Conservation (phyloP, 257 asterid species). For the Paraleonurus japonicus region DNA sequence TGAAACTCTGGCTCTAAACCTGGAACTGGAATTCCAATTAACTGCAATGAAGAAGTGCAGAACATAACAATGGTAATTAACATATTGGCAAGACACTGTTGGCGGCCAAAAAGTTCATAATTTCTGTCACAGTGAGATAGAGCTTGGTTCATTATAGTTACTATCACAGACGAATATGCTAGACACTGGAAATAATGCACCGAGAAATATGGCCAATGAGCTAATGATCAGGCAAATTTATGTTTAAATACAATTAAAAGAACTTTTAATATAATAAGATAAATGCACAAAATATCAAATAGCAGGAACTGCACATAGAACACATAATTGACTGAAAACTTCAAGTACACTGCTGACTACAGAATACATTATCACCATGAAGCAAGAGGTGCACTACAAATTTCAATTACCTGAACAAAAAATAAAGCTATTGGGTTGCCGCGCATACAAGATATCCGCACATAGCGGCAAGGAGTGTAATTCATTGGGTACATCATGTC, state of each 20-base stretch:
- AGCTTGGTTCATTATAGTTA: background rate
- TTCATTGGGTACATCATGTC: constrained; percentile 87
- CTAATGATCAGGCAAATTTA: constrained; percentile 9
- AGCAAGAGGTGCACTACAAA: constrained; percentile 15
- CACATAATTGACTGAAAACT: constrained; percentile 14
- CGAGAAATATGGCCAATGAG: constrained; percentile 5
- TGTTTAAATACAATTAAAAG: constrained; percentile 5
- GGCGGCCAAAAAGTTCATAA: constrained; percentile 20
- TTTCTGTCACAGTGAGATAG: background rate
- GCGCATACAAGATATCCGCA: constrained; percentile 94
- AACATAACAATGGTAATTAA: constrained; percentile 5
- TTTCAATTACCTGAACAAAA: constrained; percentile 75
- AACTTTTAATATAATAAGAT: background rate
- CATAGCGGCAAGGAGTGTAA: constrained; percentile 89
- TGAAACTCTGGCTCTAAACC: constrained; percentile 96
- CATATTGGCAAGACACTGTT: constrained; percentile 11
- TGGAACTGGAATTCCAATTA: constrained; percentile 76
- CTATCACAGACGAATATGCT: background rate
- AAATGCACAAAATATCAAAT: background rate
- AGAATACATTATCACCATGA: constrained; percentile 20
- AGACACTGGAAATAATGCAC: constrained; percentile 9
- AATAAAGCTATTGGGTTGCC: constrained; percentile 95
- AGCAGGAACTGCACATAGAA: background rate
- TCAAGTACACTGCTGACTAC: constrained; percentile 7
- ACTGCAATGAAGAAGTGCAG: constrained; percentile 52